These are phyloP conservation scores for Dendrothele bispora DNA, from an alignment of 768 basidiomycete genomes.

Conservation along the genomic window DNA sequence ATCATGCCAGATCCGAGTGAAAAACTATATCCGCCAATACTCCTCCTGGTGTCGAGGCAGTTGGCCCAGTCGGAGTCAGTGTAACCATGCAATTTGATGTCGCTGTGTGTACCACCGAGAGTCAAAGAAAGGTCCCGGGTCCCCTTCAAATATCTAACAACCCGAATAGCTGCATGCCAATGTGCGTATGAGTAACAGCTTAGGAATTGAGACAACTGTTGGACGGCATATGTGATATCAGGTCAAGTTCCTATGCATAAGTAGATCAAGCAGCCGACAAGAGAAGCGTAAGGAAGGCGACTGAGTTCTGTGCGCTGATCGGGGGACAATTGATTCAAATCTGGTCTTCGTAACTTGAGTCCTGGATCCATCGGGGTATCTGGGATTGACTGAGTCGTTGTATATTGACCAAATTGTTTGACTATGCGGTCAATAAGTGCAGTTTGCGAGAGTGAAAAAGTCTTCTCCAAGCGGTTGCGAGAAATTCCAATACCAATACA, in stretches of 20 bases:
- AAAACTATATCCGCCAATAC: conserved; percentile 23
- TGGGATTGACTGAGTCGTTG: conserved; percentile 16
- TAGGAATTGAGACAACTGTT: conserved; percentile 24
- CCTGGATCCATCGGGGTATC: conserved; percentile 29
- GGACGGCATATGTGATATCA: conserved; percentile 29
- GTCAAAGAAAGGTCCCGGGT: conserved; percentile 11
- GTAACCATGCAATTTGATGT: conserved; percentile 17
- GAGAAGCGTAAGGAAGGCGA: conserved; percentile 24
- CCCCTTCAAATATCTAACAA: conserved; percentile 33
- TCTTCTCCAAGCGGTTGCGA: conserved; percentile 19
- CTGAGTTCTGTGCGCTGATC: conserved; percentile 13
- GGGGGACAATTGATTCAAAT: conserved; percentile 5
- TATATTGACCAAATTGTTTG: conserved; percentile 22
- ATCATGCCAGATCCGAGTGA: conserved; percentile 21
- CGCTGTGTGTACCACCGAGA: conserved; percentile 12
- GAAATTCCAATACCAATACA: conserved; percentile 36
- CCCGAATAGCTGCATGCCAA: conserved; percentile 32
- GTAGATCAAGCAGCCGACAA: conserved; percentile 26
- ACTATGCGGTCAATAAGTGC: conserved; percentile 30
- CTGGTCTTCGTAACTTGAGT: conserved; percentile 18
- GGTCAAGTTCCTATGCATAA: conserved; percentile 24
- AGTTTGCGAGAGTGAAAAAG: conserved; percentile 22
- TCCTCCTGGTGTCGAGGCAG: conserved; percentile 19
- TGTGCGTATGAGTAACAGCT: conserved; percentile 26
- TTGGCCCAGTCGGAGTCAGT: conserved; percentile 26